These are phyloP conservation scores for Sporisorium reilianum DNA, from an alignment of 1,284 basidiomycete genomes.

Conservation along the genomic window DNA sequence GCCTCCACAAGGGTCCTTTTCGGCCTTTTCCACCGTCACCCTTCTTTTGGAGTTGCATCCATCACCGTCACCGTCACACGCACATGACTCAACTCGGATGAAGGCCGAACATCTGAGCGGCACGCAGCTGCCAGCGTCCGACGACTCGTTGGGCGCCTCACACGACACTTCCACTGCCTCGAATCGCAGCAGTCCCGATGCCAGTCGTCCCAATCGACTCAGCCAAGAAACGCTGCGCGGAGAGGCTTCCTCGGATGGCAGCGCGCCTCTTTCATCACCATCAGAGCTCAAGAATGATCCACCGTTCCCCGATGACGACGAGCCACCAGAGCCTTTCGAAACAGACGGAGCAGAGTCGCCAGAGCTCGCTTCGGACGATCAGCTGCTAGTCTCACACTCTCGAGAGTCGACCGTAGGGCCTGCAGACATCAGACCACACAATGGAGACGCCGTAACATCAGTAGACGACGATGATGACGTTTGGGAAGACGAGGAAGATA, in stretches of 20 bases:
- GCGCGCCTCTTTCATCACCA: neutral
- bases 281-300: neutral
- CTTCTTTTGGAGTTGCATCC: neutral
- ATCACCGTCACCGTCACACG: conserved; percentile 6
- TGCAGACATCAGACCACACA: conserved; percentile 1
- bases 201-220: neutral
- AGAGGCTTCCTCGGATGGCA: neutral
- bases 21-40: neutral
- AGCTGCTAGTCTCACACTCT: conserved; percentile 9
- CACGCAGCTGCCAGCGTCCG: conserved; percentile 4
- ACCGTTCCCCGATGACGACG: neutral
- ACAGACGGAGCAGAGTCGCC: neutral
- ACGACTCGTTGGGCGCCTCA: neutral
- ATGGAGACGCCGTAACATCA: conserved; percentile 1
- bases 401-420: conserved; percentile 19
- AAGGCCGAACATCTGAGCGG: conserved; percentile 13
- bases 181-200: neutral
- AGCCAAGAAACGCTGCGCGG: conserved; percentile 34
- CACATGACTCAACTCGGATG: conserved; percentile 29
- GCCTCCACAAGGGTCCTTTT: conserved; percentile 30
- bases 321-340: too few relatives aligned
- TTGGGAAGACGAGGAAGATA: conserved; percentile 48
- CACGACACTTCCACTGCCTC: neutral
- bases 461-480: conserved; percentile 48
- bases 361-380: neutral